Percentiles rank a stretch among this genome's conserved stretches.
Evolutionary conservation across 495 filamentous ascomycete species (phyloP).

Genomic region (Penicillium roqueforti): DNA sequence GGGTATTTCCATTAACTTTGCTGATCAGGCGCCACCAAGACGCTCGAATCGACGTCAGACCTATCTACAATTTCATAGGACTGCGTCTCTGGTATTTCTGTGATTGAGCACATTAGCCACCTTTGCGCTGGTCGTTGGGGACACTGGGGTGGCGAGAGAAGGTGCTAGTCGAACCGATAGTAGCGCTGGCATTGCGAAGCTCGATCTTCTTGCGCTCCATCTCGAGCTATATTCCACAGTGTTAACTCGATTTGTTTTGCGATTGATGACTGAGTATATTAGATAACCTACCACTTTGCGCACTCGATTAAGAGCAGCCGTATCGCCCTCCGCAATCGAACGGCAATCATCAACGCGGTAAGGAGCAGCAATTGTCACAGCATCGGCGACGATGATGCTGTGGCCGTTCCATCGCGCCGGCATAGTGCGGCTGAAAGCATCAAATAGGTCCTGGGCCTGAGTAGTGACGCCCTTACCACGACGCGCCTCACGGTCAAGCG

Average conservation of each 20-base stretch:
- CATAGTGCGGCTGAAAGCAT: constrained; percentile 60
- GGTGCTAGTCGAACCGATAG: constrained; percentile 36
- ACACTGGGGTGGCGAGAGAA: constrained; percentile 25
- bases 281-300: constrained; percentile 57
- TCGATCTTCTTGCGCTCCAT: constrained; percentile 52
- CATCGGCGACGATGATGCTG: constrained; percentile 61
- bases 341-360: constrained; percentile 59
- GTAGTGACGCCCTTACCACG: constrained; percentile 59
- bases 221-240: constrained; percentile 31
- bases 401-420: constrained; percentile 59
- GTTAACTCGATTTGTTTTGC: constrained; percentile 1
- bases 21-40: constrained; percentile 5
- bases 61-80: not conserved
- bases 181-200: constrained; percentile 42
- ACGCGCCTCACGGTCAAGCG: constrained; percentile 51
- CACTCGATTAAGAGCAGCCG: constrained; percentile 51
- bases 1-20: constrained; percentile 20
- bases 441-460: constrained; percentile 68
- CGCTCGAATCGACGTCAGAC: constrained; percentile 1
- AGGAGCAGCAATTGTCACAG: constrained; percentile 57
- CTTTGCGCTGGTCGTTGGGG: constrained; percentile 27
- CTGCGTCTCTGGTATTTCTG: not conserved
- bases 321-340: constrained; percentile 45
- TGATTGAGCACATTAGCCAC: constrained; percentile 16
- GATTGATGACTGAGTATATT: not conserved